A percentile compares a stretch with the other conserved stretches of the same genome.
Evolutionary conservation across 148 eudicot species (phyloP).

Genomic region (Rhododendron griersonianum): DNA sequence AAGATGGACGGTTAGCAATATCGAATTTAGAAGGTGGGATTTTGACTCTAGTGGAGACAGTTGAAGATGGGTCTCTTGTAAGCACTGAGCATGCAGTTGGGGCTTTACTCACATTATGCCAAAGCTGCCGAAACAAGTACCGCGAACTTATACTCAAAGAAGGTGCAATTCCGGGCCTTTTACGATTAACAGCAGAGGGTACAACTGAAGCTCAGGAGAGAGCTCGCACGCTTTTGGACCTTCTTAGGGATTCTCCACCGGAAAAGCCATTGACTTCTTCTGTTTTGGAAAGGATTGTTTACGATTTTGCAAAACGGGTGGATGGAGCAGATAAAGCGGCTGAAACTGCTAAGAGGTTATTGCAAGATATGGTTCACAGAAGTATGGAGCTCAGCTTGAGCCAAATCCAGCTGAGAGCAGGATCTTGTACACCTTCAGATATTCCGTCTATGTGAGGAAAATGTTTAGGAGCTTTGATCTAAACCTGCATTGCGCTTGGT

Average conservation of each 20-base stretch:
- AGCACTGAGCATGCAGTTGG: constrained; percentile 76
- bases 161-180: constrained; percentile 78
- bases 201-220: constrained; percentile 49
- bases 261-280: constrained; percentile 34
- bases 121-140: constrained; percentile 53
- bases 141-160: constrained; percentile 63
- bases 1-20: constrained; percentile 52
- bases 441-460: neutral
- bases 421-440: constrained; percentile 28
- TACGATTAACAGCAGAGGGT: constrained; percentile 65
- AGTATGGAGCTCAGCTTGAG: constrained; percentile 51
- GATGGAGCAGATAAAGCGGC: constrained; percentile 58
- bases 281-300: constrained; percentile 48
- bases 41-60: constrained; percentile 59
- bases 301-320: constrained; percentile 43
- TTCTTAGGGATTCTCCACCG: constrained; percentile 53
- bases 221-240: constrained; percentile 51
- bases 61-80: constrained; percentile 63
- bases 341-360: constrained; percentile 56
- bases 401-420: constrained; percentile 32
- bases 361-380: constrained; percentile 61
- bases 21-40: constrained; percentile 38
- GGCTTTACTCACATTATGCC: constrained; percentile 52
- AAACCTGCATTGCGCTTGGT: neutral
- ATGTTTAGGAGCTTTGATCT: neutral